Conservation (phyloP, 1,284 basidiomycete species). For the Rhodotorula glutinis region DNA sequence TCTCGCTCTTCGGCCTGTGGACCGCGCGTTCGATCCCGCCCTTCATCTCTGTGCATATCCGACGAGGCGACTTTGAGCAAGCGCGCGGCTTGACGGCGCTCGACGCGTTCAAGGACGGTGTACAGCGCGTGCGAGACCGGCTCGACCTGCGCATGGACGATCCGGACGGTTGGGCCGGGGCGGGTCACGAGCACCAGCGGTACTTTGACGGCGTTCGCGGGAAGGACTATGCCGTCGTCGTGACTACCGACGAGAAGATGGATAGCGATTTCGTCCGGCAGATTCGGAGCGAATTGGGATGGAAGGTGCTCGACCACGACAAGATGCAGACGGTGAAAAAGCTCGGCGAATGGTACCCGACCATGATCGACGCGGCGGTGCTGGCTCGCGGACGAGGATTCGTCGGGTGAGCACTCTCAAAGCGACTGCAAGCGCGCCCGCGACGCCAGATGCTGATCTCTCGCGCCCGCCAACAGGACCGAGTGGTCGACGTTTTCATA, state of each 20-base stretch:
- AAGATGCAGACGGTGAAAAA: constrained; percentile 10
- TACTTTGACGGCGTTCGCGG: constrained; percentile 4
- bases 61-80: constrained; percentile 21
- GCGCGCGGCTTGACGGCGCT: constrained; percentile 18
- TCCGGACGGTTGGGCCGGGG: constrained; percentile 12
- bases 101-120: constrained; percentile 18
- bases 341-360: constrained; percentile 24
- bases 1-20: constrained; percentile 10
- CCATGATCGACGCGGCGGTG: constrained; percentile 25
- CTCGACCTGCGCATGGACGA: constrained; percentile 25
- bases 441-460: neutral
- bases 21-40: constrained; percentile 8
- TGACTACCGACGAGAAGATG: constrained; percentile 28
- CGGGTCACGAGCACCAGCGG: constrained; percentile 16
- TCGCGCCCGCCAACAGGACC: neutral
- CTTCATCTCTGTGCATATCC: constrained; percentile 27
- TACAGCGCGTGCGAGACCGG: constrained; percentile 16
- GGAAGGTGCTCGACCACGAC: constrained; percentile 29
- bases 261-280: constrained; percentile 13
- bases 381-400: constrained; percentile 20
- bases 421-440: no score
- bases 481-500: constrained; percentile 26
- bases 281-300: constrained; percentile 15
- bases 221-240: constrained; percentile 12
- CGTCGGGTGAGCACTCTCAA: constrained; percentile 20